Percentiles rank a stretch among this genome's conserved stretches.
These are phyloP conservation scores for Colletotrichum orbiculare DNA, from an alignment of 2,329 filamentous ascomycete genomes.

Conservation along the genomic window DNA sequence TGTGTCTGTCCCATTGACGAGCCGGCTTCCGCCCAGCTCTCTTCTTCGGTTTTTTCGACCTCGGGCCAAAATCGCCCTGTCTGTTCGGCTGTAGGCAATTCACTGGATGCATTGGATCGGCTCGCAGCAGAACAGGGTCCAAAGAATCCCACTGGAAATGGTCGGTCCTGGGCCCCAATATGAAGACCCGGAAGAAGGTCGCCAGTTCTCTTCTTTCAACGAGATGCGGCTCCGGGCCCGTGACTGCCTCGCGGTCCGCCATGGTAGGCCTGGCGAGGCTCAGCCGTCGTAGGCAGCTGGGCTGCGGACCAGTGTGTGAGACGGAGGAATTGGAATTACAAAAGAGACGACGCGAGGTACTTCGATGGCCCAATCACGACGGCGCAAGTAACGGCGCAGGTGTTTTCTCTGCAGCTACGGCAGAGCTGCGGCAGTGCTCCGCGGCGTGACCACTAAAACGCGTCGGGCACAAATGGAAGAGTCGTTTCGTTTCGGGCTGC, in stretches of 20 bases:
- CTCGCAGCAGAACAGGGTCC: no score
- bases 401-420: no score
- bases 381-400: background rate
- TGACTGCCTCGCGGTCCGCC: background rate
- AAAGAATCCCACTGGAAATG: no score
- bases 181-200: no score
- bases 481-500: constrained; percentile 7
- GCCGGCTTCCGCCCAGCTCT: background rate
- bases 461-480: constrained; percentile 16
- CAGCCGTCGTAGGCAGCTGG: constrained; percentile 1
- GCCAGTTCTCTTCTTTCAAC: no score
- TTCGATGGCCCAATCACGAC: constrained; percentile 12
- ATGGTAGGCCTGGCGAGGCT: constrained; percentile 13
- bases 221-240: background rate
- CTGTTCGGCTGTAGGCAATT: no score
- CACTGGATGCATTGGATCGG: no score
- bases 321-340: constrained; percentile 5
- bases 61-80: no score
- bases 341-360: background rate
- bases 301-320: constrained; percentile 2
- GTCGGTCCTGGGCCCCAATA: no score
- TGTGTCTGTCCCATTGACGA: background rate
- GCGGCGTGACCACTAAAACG: background rate
- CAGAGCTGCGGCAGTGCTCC: no score
- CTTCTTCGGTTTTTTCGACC: background rate